Base-by-base conservation (phyloP, 768 basidiomycete species). In the Boletus barrowsii region DNA sequence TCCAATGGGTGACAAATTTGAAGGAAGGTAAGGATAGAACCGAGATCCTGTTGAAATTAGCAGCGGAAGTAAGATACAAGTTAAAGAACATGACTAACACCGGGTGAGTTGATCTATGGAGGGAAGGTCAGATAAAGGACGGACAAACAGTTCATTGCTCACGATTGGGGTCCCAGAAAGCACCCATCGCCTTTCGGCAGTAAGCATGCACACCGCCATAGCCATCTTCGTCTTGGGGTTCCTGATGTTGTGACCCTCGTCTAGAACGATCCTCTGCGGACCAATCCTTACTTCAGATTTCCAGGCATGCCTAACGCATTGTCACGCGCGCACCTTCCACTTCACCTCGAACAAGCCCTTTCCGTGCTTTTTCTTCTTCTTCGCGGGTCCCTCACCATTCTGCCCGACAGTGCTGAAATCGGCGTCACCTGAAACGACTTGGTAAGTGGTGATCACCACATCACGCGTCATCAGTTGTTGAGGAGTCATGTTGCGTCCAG, bases 141-240 rank as follows among this genome's bases (percentile, higher is more conserved):
- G 10, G 10, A 29, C 9, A 54, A 29, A 20, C 44, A 30, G 40
- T 14, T 14, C 22, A 45, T 47, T 55, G 71, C 89, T 72, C 68
- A 95, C 90, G 55, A 97, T 95, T 0, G 94, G 94, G 9, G 94
- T 97, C 29, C 93, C 92, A 26, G 83, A 84, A 49, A 91, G 72
- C 5, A 83, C 80, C 90, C 90, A 93, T 43, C 90, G 85, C 55
- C 86, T 81, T 60, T 93, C 80, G 0, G 86, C 87, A 17, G 72
- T 70, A 22, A 93, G 73, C 17, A 68, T 81, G 53, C 76, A 83
- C 2, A 85, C 83, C 0, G 88, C 86, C 60, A 78, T 75, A 10
- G 90, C 79, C 81, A 89, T 90, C 74, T 93, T 91, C 0, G 93
- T 92, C 68, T 79, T 87, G 3, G 89, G 82, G 66, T 96, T 97